These are phyloP conservation scores for Sugiyamaella grinbergsii DNA, from an alignment of 1,139 yeast species.

Conservation along the genomic window DNA sequence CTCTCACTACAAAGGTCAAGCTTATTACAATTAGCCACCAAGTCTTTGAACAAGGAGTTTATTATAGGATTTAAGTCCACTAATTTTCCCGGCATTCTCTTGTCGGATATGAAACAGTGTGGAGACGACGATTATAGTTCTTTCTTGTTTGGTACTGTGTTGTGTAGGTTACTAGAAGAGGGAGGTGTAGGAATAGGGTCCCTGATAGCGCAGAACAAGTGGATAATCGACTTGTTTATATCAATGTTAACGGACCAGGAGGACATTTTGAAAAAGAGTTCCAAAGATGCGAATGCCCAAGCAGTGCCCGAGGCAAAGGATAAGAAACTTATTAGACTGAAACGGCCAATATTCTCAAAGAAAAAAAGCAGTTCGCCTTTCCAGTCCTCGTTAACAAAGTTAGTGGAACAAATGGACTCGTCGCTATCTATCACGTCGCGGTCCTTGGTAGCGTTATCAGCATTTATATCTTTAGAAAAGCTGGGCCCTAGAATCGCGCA, in stretches of 20 bases:
- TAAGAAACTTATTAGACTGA: constrained; percentile 21
- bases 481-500: constrained; percentile 17
- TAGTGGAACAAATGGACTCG: constrained; percentile 22
- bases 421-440: constrained; percentile 21
- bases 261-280: constrained; percentile 24
- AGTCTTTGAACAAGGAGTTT: constrained; percentile 35
- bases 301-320: neutral
- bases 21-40: constrained; percentile 38
- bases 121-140: constrained; percentile 23
- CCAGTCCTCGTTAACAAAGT: constrained; percentile 19
- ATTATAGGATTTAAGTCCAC: constrained; percentile 28
- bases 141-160: constrained; percentile 27
- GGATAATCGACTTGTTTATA: constrained; percentile 27
- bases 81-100: constrained; percentile 28
- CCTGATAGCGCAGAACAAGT: constrained; percentile 15
- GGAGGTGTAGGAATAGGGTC: constrained; percentile 23
- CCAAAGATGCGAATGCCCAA: constrained; percentile 11
- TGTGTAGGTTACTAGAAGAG: constrained; percentile 24
- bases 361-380: constrained; percentile 11
- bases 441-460: constrained; percentile 27
- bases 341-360: constrained; percentile 5
- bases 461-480: constrained; percentile 24
- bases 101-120: constrained; percentile 22
- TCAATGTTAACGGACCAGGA: constrained; percentile 28
- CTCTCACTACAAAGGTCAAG: constrained; percentile 21